Base-by-base conservation (phyloP, 2,329 filamentous ascomycete genomes). In the Trichoderma breve region DNA sequence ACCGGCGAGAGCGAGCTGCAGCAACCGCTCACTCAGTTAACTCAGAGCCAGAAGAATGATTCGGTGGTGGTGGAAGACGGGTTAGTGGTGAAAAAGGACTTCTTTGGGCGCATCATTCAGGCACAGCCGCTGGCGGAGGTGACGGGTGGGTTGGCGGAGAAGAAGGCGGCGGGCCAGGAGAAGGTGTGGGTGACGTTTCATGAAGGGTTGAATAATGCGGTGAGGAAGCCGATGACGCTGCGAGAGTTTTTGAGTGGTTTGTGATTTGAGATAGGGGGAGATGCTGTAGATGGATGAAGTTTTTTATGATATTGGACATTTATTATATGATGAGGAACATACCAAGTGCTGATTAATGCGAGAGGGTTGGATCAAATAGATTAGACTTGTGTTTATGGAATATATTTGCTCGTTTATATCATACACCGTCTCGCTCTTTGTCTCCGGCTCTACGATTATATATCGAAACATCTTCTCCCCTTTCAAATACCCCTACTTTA, bases 191-290 rank as follows among this genome's bases (percentile, higher is more conserved):
- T 97, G 55, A 95, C 90, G 74, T 98, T 91, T 80, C 91, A 97
- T 77, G 95, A 98, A 83, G 95, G 95, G 0, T 90, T 94, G 79
- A 96, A 94, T 71, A 97, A 98, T 85, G 95, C 95, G 12, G 95
- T 98, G 73, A 87, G 92, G 80, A 97, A 97, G 80, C 93, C 94
- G 3, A 90, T 98, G 73, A 92, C 92, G 9, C 80, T 97, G 80
- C 87, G 88, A 73, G 95, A 97, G 80, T 88, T 98, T 76, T 82
- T 97, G 85, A 86, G 84, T 71, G 91, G 88, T 3, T 78, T 94
- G 72, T 92, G 81, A 62, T 58, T 57, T 57, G 69, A 11, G 62
- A 2, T 1, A 15, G 34, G 14, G 32, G 2, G n/a, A 2, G 32
- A 8, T 39, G 2, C 6, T 64, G 24, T 21, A 51, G n/a, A 51